Evolutionary conservation across 495 filamentous ascomycete genomes (phyloP).

Genomic region (Bombardia bombarda): DNA sequence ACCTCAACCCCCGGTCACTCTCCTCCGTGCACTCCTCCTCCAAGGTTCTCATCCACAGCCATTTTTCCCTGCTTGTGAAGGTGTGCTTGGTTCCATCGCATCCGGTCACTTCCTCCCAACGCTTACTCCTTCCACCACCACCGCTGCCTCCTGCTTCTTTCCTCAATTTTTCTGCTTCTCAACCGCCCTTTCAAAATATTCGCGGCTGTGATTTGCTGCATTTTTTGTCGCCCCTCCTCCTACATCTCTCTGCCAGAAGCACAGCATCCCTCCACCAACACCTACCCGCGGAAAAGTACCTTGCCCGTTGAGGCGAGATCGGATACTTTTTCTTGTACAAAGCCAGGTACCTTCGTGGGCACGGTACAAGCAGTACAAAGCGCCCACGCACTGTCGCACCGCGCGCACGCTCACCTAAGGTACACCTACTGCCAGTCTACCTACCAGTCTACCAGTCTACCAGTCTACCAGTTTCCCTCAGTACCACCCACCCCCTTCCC

Average conservation of each 20-base stretch:
- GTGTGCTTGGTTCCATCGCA: constrained; percentile 2
- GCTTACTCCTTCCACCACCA: neutral
- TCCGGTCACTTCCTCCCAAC: neutral
- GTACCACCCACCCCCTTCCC: constrained; percentile 2
- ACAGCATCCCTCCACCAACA: neutral
- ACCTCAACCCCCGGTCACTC: constrained; percentile 1
- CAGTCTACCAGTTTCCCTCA: neutral
- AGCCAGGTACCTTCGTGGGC: no score
- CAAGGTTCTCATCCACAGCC: constrained; percentile 1
- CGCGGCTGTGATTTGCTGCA: neutral
- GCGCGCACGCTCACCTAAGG: neutral
- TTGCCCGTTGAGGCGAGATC: no score
- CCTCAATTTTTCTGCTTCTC: neutral
- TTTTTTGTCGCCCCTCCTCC: neutral
- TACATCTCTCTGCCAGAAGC: no score
- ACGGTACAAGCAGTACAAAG: no score
- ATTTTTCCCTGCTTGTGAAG: neutral
- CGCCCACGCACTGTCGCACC: no score
- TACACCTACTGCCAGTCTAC: neutral
- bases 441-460: neutral
- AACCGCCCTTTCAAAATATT: neutral
- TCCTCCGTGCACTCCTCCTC: neutral
- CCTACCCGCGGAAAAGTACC: neutral
- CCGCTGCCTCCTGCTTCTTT: neutral
- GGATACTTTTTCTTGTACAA: no score